Evolutionary conservation across 495 filamentous ascomycete species (phyloP).

Genomic region (Neurospora cerealis): DNA sequence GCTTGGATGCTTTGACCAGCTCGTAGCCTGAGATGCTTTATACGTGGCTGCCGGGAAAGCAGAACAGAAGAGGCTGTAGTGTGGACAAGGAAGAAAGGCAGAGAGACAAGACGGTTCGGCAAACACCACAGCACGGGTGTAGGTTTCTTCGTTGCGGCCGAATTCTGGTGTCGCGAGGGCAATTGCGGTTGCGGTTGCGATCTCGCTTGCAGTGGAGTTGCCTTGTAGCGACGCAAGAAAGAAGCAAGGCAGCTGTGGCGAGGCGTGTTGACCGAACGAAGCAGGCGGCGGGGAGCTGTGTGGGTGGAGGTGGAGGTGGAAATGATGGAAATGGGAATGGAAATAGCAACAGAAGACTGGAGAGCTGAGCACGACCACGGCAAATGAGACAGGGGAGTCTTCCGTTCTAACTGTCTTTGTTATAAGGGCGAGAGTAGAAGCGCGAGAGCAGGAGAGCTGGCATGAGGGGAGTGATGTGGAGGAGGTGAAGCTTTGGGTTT

Average conservation of each 20-base stretch:
- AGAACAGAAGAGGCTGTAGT: neutral
- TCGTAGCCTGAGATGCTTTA: neutral
- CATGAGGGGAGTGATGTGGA: conserved; percentile 10
- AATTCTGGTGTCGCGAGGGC: neutral
- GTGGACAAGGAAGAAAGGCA: conserved; percentile 9
- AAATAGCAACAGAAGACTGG: neutral
- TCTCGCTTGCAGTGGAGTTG: neutral
- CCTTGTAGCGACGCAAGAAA: neutral
- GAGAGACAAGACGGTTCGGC: conserved; percentile 1
- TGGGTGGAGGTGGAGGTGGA: neutral
- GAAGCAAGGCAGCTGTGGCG: neutral
- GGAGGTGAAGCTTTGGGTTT: conserved; percentile 24
- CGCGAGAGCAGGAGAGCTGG: neutral
- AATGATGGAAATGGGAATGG: neutral
- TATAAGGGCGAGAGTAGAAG: neutral
- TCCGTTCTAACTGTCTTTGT: neutral
- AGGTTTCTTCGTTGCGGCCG: neutral
- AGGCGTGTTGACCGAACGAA: neutral
- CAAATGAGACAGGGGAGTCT: neutral
- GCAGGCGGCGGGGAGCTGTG: neutral
- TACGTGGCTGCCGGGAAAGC: neutral
- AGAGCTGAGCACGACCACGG: neutral
- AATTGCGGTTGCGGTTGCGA: neutral
- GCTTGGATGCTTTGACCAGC: neutral
- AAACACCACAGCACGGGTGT: neutral